Percentiles rank a stretch among this genome's conserved stretches.
These are phyloP conservation scores for Hyaloperonospora brassicae DNA, from an alignment of 352 stramenopile species.

Conservation along the genomic window DNA sequence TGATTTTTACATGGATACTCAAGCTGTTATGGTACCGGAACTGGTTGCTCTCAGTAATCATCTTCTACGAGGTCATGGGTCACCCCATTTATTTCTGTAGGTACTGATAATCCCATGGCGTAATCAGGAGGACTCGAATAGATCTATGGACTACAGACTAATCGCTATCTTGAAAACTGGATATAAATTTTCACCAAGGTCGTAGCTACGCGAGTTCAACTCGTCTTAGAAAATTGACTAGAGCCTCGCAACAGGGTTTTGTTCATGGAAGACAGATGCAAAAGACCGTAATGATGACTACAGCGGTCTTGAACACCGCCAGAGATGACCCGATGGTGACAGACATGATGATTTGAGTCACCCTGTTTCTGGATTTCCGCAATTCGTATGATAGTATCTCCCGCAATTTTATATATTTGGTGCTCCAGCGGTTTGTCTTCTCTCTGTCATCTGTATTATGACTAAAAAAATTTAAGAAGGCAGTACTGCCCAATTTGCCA, in stretches of 20 bases:
- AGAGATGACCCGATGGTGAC: background rate
- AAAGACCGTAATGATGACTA: constrained; percentile 5
- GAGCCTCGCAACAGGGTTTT: constrained; percentile 4
- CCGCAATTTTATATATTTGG: background rate
- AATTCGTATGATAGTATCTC: constrained; percentile 5
- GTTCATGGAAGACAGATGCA: constrained; percentile 3
- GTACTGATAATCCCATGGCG: no score
- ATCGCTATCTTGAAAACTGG: background rate
- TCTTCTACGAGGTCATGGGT: no score
- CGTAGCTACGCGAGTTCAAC: background rate
- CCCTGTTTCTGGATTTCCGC: constrained; percentile 4
- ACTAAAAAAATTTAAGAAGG: background rate
- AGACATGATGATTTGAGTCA: background rate
- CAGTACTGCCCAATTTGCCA: no score
- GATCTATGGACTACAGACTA: background rate
- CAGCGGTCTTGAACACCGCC: background rate
- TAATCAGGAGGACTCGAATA: no score
- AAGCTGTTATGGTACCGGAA: no score
- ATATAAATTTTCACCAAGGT: background rate
- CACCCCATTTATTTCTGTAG: no score
- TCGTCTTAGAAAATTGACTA: background rate
- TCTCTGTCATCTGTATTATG: background rate
- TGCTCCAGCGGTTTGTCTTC: background rate
- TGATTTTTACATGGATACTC: no score
- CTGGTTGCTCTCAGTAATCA: no score